These are phyloP conservation scores for Penicillium sp. DNA, from an alignment of 2,329 filamentous ascomycete genomes.

Conservation along the genomic window DNA sequence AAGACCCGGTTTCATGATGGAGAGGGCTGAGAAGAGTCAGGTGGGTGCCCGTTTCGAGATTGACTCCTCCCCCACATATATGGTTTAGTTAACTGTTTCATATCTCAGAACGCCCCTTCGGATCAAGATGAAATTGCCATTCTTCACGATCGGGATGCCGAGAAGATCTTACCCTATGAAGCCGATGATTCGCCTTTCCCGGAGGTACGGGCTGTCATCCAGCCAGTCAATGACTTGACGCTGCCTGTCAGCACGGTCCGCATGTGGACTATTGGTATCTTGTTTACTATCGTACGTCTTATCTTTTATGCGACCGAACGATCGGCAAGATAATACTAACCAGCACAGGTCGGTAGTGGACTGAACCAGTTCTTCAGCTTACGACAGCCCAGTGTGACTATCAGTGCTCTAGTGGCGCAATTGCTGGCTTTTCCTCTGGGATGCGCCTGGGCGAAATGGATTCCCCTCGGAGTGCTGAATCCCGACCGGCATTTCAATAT, in stretches of 20 bases:
- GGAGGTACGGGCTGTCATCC: constrained; percentile 40
- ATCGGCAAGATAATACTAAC: not conserved
- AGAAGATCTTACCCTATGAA: constrained; percentile 36
- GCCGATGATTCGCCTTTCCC: constrained; percentile 42
- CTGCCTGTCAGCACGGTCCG: constrained; percentile 37
- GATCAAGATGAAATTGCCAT: constrained; percentile 23
- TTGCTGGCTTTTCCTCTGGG: constrained; percentile 49
- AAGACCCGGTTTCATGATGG: constrained; percentile 7
- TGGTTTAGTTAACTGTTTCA: constrained; percentile 10
- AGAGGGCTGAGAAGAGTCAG: constrained; percentile 11
- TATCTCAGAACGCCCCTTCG: not conserved
- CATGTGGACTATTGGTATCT: constrained; percentile 41
- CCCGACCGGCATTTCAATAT: constrained; percentile 44
- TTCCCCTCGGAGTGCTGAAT: constrained; percentile 44
- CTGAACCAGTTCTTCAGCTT: constrained; percentile 43
- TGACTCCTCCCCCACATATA: not conserved
- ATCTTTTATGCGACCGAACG: constrained; percentile 9
- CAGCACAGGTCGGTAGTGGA: constrained; percentile 36
- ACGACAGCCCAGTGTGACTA: constrained; percentile 42
- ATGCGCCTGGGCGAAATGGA: constrained; percentile 40
- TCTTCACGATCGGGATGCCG: constrained; percentile 35
- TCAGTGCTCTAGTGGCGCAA: constrained; percentile 43
- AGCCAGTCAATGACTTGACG: constrained; percentile 33
- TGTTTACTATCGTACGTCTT: constrained; percentile 38
- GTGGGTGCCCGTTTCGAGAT: constrained; percentile 2